phyloP scores from a whole-genome alignment of 257 asterid species.

The Fraxinus excelsior region DNA sequence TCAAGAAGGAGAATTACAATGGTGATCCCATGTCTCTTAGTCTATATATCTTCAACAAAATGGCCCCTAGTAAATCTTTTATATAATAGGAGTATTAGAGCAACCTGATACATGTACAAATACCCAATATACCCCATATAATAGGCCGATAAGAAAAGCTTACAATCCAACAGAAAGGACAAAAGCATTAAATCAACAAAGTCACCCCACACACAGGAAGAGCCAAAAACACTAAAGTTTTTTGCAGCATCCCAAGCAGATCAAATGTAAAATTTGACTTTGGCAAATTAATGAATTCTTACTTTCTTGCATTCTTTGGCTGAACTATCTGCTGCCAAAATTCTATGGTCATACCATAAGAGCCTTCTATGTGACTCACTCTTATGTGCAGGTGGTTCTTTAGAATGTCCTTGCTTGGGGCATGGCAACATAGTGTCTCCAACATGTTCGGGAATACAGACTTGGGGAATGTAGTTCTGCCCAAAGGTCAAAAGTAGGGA shows the following conservation, averaged over 20 bases:
- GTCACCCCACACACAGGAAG: background rate
- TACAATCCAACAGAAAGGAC: background rate
- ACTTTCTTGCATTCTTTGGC: constrained; percentile 46
- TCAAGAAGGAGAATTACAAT: background rate
- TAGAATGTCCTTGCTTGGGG: constrained; percentile 15
- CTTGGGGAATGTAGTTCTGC: constrained; percentile 69
- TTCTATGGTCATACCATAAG: constrained; percentile 50
- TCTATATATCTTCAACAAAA: background rate
- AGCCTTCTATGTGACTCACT: constrained; percentile 57
- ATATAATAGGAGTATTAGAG: background rate
- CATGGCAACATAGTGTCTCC: constrained; percentile 86
- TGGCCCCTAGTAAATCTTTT: background rate
- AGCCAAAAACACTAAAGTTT: background rate
- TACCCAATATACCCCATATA: background rate
- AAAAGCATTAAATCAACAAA: background rate
- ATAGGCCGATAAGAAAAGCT: background rate
- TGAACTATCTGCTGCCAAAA: constrained; percentile 48
- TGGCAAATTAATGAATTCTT: constrained; percentile 8
- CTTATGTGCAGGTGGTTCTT: background rate
- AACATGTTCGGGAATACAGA: constrained; percentile 60
- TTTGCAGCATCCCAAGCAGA: background rate
- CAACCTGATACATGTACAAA: background rate
- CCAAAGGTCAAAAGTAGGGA: constrained; percentile 85
- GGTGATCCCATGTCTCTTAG: background rate
- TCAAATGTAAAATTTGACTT: background rate